A percentile compares a stretch with the other conserved stretches of the same genome.
phyloP scores from a whole-genome alignment of 2,329 filamentous ascomycete species.

The Fusarium tjaetaba region DNA sequence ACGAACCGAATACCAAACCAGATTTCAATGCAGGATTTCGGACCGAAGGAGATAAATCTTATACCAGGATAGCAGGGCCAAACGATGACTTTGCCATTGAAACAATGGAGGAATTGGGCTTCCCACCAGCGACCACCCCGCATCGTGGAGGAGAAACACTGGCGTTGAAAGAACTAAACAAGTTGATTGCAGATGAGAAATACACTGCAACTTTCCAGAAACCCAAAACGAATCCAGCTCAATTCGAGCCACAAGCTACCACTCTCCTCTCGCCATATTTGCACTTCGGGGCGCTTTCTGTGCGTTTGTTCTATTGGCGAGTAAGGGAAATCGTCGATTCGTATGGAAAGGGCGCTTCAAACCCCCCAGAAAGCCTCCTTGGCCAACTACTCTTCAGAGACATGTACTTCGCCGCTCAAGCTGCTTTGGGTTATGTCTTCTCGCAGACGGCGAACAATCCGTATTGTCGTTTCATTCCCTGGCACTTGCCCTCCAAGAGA shows the following conservation, averaged over 20 bases:
- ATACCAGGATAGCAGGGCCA: conserved; percentile 71
- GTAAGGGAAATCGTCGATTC: conserved; percentile 69
- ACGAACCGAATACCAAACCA: conserved; percentile 58
- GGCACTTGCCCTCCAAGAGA: conserved; percentile 75
- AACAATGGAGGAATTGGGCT: conserved; percentile 75
- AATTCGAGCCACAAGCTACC: conserved; percentile 77
- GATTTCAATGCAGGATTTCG: conserved; percentile 71
- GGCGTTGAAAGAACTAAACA: conserved; percentile 67
- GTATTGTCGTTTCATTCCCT: conserved; percentile 78
- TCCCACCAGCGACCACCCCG: conserved; percentile 70
- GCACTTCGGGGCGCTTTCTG: conserved; percentile 78
- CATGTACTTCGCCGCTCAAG: conserved; percentile 85
- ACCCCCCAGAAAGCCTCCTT: conserved; percentile 73
- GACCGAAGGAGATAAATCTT: conserved; percentile 64
- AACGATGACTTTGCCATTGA: conserved; percentile 76
- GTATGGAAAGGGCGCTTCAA: conserved; percentile 65
- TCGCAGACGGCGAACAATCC: conserved; percentile 72
- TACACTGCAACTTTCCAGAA: conserved; percentile 82
- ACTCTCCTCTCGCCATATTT: conserved; percentile 78
- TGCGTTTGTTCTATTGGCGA: conserved; percentile 78
- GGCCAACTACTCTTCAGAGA: conserved; percentile 82
- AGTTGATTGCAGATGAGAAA: conserved; percentile 68
- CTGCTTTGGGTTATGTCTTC: conserved; percentile 71
- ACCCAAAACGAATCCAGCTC: conserved; percentile 78
- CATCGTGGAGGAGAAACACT: conserved; percentile 77